Base-by-base conservation (phyloP, 1,284 basidiomycete genomes). In the Irpex rosettiformis region DNA sequence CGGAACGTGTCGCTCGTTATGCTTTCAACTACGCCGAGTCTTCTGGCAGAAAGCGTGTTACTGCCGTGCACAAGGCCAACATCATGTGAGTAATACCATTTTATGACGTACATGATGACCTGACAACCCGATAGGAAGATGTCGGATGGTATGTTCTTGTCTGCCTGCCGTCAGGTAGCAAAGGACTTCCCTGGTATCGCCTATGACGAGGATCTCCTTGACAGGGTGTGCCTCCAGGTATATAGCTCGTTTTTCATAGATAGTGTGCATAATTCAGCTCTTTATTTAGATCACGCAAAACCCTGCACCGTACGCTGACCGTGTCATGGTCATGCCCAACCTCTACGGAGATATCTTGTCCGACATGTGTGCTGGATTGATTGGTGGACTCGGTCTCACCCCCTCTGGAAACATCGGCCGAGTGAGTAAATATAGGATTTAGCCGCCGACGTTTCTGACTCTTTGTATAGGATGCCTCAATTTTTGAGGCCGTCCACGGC, bases 101-200 rank as follows among this genome's bases (percentile, higher is more conserved):
- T 58, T 29, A 55, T 52, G 43, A 57, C 33, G 33, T 47, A 24
- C 40, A 47, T 52, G 13, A 67, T 59, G 51, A 52, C 28, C 30
- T 37, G 21, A 54, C 29, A 13, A 6, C 21, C n/a, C 18, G 8
- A 25, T 22, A 93, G 90, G 93, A 98, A 98, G 87, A 94, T 98
- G 92, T 98, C 96, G 24, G 97, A 99, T 75, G 97, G 97, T 67
- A 98, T 99, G 95, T 99, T 99, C 84, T 80, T 99, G 73, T 92
- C 93, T 58, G 97, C 97, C 47, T 99, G 96, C 77, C 91, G 97
- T 64, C 91, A 94, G 70, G 94, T 99, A 42, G 91, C 96, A 28
- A 95, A 97, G 75, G 95, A 96, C 63, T 99, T 91, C 84, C 97
- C 97, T 40, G 86, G 91, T 63, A 88, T 99, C 69, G 78, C 80